Conservation (phyloP, 139 green algal species). For the Marvania coccoides region DNA sequence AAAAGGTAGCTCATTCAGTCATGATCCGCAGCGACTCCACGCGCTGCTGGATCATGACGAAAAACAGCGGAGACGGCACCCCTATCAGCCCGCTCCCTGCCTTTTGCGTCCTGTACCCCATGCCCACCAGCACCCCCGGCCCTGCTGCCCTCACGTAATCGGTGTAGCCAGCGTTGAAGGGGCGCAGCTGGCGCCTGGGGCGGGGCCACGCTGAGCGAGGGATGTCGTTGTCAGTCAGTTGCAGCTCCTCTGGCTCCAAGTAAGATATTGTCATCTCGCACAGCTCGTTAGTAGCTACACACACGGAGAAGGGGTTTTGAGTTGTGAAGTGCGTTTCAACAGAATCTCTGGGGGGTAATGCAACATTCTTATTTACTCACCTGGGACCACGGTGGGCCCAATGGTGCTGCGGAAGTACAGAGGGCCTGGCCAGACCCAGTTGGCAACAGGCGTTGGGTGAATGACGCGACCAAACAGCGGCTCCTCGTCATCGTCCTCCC, state of each 20-base stretch:
- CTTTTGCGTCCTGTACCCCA: background rate
- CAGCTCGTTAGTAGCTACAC: slow-evolving; percentile 9
- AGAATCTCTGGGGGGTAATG: background rate
- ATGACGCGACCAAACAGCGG: background rate
- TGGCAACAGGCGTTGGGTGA: background rate
- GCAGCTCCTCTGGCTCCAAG: slow-evolving; percentile 1
- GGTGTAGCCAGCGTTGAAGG: slow-evolving; percentile 20
- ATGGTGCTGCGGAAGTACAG: background rate
- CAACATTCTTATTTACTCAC: background rate
- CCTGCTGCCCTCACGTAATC: slow-evolving; percentile 18
- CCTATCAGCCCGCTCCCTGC: background rate
- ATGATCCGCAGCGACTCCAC: no score
- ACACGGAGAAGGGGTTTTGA: background rate
- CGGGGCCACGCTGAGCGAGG: slow-evolving; percentile 7
- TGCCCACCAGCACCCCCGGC: slow-evolving; percentile 19
- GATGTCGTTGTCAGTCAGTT: slow-evolving; percentile 1
- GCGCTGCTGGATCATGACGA: slow-evolving; percentile 6
- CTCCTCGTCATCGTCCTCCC: background rate
- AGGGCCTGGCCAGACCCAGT: background rate
- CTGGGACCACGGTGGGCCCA: background rate
- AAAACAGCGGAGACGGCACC: background rate
- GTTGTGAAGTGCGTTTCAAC: background rate
- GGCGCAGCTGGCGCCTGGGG: slow-evolving; percentile 6
- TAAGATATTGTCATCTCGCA: slow-evolving; percentile 16
- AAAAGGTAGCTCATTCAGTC: no score